Evolutionary conservation across 1,139 yeast species (phyloP).

Genomic region (Pichia sp.): DNA sequence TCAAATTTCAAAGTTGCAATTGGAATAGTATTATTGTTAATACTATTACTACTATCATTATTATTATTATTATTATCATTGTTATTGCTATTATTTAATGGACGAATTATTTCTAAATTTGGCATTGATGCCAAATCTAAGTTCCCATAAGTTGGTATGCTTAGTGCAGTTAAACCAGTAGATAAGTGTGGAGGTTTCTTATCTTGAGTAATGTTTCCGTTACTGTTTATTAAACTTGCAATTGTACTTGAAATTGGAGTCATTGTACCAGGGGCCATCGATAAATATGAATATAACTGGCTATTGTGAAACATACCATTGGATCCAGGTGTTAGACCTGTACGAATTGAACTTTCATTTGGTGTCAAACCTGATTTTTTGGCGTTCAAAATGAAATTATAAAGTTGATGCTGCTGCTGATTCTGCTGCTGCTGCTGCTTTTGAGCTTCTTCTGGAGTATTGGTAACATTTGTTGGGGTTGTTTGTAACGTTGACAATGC

Average conservation of each 20-base stretch:
- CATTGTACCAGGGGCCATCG: slow-evolving; percentile 6
- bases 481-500: slow-evolving; percentile 2
- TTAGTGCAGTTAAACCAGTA: slow-evolving; percentile 5
- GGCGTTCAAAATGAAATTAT: slow-evolving; percentile 21
- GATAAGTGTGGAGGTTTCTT: not conserved
- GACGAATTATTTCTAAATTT: not conserved
- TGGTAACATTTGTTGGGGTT: not conserved
- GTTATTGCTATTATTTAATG: not conserved
- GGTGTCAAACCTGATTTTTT: slow-evolving; percentile 59
- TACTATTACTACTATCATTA: too few species aligned
- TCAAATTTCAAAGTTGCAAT: not conserved
- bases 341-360: slow-evolving; percentile 57
- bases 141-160: slow-evolving; percentile 1
- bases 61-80: not conserved
- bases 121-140: not conserved
- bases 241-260: slow-evolving; percentile 5
- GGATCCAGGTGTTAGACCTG: slow-evolving; percentile 56
- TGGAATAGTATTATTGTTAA: not conserved
- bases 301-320: slow-evolving; percentile 3
- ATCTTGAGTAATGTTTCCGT: not conserved
- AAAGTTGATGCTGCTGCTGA: slow-evolving; percentile 19
- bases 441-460: not conserved
- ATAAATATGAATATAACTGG: slow-evolving; percentile 10
- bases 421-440: not conserved
- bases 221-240: not conserved